Evolutionary conservation across 1,284 basidiomycete species (phyloP), one percentile per base, ranked within the genome.

Genomic region (Ustilago trichophora): DNA sequence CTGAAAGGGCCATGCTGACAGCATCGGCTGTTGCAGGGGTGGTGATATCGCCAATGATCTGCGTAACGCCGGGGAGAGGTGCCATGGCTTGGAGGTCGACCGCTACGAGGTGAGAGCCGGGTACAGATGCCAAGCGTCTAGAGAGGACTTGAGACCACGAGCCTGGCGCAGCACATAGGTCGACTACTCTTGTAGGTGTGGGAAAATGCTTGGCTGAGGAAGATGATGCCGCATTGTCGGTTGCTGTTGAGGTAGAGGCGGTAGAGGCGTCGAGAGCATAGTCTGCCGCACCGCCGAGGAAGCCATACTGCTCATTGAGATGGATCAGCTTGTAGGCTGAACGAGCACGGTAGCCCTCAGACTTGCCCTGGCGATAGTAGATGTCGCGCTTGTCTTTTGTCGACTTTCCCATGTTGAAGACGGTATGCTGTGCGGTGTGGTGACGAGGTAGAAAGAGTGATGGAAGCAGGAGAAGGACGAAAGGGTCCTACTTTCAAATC

Each of bases 21-120:
- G 83, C 81, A 2, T 83, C 80, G 3, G 85, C 84, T 0, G 86
- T 87, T 10, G 82, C 82, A 0, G 84, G 82, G 5, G 83, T 80
- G 0, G 86, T 87, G 71, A 87, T 87, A 60, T 87, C 86, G 35
- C 85, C 85, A 53, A 85, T 83, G 5, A 87, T 82, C 32, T 84
- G 84, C 0, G 83, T 83, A 3, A 86, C 85, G 34, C 84, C 83
- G 1, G 84, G 80, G 1, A 87, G 65, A 0, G 85, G 86, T 0
- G 86, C 85, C 86, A 87, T 87, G 6, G 85, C 83, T 71, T 87
- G 86, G 25, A 87, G 75, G 70, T 87, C 86, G 11, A 87, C 82
- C 5, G 85, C 84, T 9, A 87, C 85, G 34, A 87, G 84, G 31
- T 66, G 59, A 2, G 65, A 62, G 15, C 54, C 73, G 9, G 60